Percentiles rank a stretch among this genome's conserved stretches.
Evolutionary conservation across 2,329 filamentous ascomycete species (phyloP).

Genomic region (Diaporthe sp.): DNA sequence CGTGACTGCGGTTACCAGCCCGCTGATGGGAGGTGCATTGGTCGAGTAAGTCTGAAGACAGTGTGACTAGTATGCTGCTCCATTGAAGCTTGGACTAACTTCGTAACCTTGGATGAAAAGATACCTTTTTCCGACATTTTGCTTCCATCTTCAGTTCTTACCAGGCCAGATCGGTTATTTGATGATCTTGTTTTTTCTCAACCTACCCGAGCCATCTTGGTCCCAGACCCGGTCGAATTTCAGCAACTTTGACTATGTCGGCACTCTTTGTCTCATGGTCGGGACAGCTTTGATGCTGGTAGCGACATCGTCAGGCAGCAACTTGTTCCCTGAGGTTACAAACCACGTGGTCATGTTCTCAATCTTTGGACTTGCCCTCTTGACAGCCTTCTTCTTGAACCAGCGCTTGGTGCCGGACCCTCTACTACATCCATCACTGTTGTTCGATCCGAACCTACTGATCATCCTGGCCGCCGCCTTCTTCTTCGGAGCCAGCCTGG

Average conservation of each 20-base stretch:
- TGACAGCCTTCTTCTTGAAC: not conserved
- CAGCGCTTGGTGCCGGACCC: not conserved
- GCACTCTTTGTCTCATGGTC: not conserved
- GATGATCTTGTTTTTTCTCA: not conserved
- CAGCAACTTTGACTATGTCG: not conserved
- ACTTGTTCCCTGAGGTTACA: not conserved
- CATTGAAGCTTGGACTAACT: not conserved
- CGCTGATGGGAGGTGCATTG: not conserved
- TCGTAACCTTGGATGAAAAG: not conserved
- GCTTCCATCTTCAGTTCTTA: not conserved
- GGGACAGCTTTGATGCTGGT: not conserved
- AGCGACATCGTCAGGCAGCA: not conserved
- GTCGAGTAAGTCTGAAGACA: not conserved
- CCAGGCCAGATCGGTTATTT: not conserved
- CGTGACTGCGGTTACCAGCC: not conserved
- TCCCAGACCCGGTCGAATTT: not conserved
- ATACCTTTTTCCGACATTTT: not conserved
- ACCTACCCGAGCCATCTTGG: not conserved
- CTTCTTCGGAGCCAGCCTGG: not conserved
- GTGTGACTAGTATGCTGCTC: not conserved
- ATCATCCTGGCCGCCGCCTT: not conserved
- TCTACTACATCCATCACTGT: not conserved
- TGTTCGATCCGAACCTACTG: not conserved
- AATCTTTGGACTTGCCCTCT: not conserved
- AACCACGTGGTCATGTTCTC: not conserved